phyloP scores from a whole-genome alignment of 331 rosid genomes.

The Malus hybrid region DNA sequence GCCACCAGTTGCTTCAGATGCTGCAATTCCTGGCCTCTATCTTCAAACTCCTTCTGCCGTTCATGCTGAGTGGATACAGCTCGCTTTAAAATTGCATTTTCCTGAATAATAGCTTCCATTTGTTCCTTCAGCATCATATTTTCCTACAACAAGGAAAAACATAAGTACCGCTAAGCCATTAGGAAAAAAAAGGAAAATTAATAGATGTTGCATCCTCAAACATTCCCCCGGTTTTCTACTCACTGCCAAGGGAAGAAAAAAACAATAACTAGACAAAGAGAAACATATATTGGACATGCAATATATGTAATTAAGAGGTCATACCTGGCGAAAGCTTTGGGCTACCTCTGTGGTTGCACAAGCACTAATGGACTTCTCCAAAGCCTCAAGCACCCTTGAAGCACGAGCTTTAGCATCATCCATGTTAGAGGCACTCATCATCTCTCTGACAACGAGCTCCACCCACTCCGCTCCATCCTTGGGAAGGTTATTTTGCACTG shows the following conservation, averaged over 20 bases:
- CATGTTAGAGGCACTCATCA: constrained; percentile 43
- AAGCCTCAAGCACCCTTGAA: constrained; percentile 60
- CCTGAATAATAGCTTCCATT: constrained; percentile 64
- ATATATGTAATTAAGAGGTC: background rate
- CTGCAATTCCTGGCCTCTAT: constrained; percentile 55
- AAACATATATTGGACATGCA: background rate
- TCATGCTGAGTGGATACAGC: constrained; percentile 76
- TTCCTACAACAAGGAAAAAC: constrained; percentile 40
- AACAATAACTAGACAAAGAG: background rate
- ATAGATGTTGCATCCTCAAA: background rate
- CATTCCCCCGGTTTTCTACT: background rate
- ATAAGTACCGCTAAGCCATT: constrained; percentile 3
- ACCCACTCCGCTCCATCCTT: constrained; percentile 50
- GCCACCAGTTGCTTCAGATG: constrained; percentile 63
- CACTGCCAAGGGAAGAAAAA: background rate
- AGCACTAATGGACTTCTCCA: constrained; percentile 56
- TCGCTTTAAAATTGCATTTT: constrained; percentile 61
- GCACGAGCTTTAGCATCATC: constrained; percentile 69
- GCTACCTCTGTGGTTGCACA: constrained; percentile 50
- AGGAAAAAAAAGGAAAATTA: background rate
- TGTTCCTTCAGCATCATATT: constrained; percentile 68
- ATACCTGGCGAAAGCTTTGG: constrained; percentile 45
- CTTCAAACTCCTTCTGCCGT: constrained; percentile 62
- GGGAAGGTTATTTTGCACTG: constrained; percentile 22
- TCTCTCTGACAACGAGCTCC: constrained; percentile 46